Evolutionary conservation across 2,329 filamentous ascomycete species (phyloP).

Genomic region (Aspergillus persii): DNA sequence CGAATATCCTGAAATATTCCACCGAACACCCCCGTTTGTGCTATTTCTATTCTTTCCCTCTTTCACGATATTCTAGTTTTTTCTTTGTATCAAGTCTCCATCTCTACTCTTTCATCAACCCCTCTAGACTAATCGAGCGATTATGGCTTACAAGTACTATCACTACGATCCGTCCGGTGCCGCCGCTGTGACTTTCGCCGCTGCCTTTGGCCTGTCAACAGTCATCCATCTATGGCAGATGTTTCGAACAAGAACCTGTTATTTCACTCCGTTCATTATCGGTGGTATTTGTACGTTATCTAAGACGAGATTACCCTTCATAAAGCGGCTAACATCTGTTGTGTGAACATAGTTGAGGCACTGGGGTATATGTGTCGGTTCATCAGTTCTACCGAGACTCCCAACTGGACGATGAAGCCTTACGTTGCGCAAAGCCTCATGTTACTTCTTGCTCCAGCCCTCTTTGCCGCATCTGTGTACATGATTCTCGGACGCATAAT

Average conservation of each 20-base stretch:
- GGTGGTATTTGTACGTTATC: conserved; percentile 34
- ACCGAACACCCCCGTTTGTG: too few relatives aligned
- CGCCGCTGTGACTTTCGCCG: neutral
- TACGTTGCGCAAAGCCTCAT: conserved; percentile 37
- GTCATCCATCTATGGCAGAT: conserved; percentile 26
- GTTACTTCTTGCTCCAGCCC: conserved; percentile 39
- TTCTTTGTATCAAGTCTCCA: too few relatives aligned
- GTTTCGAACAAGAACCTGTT: conserved; percentile 24
- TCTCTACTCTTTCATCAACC: too few relatives aligned
- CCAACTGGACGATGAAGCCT: conserved; percentile 14
- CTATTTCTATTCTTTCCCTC: neutral
- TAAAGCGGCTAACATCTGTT: neutral
- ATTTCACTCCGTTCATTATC: conserved; percentile 29
- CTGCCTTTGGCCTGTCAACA: conserved; percentile 12
- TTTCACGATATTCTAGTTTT: neutral
- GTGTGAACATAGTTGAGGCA: conserved; percentile 44
- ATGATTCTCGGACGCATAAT: conserved; percentile 43
- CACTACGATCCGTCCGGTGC: conserved; percentile 3
- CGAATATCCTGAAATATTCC: too few relatives aligned
- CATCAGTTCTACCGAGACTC: conserved; percentile 1
- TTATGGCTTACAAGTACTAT: neutral
- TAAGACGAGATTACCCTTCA: accelerated
- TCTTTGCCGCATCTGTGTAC: conserved; percentile 43
- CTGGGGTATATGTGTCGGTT: conserved; percentile 30
- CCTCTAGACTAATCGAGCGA: neutral